phyloP scores from a whole-genome alignment of 2,329 filamentous ascomycete species.

The Knufia fluminis region DNA sequence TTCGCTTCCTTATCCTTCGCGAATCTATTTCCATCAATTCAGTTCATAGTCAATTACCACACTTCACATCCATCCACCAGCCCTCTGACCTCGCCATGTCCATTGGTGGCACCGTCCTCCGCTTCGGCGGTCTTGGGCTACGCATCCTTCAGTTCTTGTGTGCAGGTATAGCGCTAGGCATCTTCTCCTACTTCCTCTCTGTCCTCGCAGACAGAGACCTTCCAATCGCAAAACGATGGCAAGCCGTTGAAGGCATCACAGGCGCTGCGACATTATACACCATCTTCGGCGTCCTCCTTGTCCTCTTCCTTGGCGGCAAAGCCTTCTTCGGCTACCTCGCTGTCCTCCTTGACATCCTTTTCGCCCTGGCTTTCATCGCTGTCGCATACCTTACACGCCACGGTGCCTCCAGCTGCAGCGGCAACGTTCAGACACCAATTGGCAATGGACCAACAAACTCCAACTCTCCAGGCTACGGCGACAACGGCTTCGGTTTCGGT shows the following conservation, averaged over 20 bases:
- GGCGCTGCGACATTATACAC: conserved; percentile 68
- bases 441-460: conserved; percentile 51
- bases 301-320: conserved; percentile 70
- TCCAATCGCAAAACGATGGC: conserved; percentile 54
- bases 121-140: conserved; percentile 59
- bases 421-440: conserved; percentile 56
- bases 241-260: conserved; percentile 69
- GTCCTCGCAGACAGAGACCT: conserved; percentile 57
- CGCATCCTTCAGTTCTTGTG: conserved; percentile 66
- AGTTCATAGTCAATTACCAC: neutral
- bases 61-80: neutral
- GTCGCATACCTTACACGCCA: conserved; percentile 65
- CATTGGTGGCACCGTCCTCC: conserved; percentile 54
- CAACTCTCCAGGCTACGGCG: conserved; percentile 41
- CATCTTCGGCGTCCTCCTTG: conserved; percentile 59
- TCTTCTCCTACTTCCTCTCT: conserved; percentile 79
- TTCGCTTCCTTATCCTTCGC: too few relatives aligned
- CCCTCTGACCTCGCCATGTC: conserved; percentile 40
- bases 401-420: conserved; percentile 58
- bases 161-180: conserved; percentile 62
- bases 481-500: conserved; percentile 32
- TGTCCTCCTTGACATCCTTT: conserved; percentile 67
- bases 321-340: conserved; percentile 60
- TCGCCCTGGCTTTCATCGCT: conserved; percentile 70
- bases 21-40: too few relatives aligned